These are phyloP conservation scores for Botrytis byssoidea DNA, from an alignment of 2,329 filamentous ascomycete species.

Conservation along the genomic window DNA sequence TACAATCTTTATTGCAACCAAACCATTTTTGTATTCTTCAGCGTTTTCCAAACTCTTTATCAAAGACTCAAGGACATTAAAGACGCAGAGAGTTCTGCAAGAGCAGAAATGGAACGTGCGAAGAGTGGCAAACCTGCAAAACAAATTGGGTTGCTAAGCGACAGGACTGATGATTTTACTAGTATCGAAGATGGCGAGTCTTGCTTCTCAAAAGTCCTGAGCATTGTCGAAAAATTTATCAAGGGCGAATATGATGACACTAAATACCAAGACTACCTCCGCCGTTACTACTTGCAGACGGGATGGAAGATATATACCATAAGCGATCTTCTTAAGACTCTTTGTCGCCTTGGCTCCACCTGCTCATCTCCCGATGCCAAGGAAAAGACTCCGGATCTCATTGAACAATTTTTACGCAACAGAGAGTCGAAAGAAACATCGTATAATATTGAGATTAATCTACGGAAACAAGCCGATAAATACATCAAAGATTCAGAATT, in stretches of 20 bases:
- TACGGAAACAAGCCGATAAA: slow-evolving; percentile 89
- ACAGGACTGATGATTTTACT: slow-evolving; percentile 73
- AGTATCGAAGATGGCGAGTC: slow-evolving; percentile 58
- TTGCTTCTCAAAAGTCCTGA: slow-evolving; percentile 82
- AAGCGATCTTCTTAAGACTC: slow-evolving; percentile 79
- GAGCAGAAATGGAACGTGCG: slow-evolving; percentile 70
- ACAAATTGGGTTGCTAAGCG: slow-evolving; percentile 80
- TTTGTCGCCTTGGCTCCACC: slow-evolving; percentile 77
- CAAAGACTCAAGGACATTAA: slow-evolving; percentile 81
- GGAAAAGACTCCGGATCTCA: slow-evolving; percentile 90
- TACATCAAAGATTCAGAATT: slow-evolving; percentile 89
- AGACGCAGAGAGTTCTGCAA: slow-evolving; percentile 69
- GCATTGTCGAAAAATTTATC: slow-evolving; percentile 83
- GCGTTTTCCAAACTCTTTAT: slow-evolving; percentile 89
- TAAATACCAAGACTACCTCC: slow-evolving; percentile 84
- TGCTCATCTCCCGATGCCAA: slow-evolving; percentile 84
- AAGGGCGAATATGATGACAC: slow-evolving; percentile 76
- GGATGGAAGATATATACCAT: slow-evolving; percentile 95
- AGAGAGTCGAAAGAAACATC: slow-evolving; percentile 82
- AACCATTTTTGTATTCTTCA: slow-evolving; percentile 92
- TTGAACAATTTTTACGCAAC: slow-evolving; percentile 80
- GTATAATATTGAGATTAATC: slow-evolving; percentile 84
- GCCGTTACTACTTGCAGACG: slow-evolving; percentile 84
- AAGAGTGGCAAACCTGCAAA: slow-evolving; percentile 76
- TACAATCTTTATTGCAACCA: slow-evolving; percentile 93